These are phyloP conservation scores for Leishmania gerbilli DNA, from an alignment of 208 protist genomes.

Conservation along the genomic window DNA sequence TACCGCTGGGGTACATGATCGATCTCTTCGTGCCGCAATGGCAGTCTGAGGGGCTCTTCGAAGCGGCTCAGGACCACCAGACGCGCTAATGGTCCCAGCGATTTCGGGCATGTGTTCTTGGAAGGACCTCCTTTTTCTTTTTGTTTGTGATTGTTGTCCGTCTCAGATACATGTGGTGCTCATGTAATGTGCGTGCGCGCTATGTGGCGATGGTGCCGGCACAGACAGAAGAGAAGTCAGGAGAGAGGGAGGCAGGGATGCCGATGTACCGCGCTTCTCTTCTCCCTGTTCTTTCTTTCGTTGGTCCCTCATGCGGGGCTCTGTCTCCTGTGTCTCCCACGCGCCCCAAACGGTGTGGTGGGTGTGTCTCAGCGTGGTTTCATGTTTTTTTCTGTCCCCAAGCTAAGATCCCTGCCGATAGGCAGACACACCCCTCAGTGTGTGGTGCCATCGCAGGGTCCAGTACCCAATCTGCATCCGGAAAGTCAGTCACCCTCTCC, in stretches of 20 bases:
- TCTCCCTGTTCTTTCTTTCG: not conserved
- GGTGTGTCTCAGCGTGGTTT: no score
- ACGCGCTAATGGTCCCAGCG: not conserved
- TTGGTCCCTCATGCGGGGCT: not conserved
- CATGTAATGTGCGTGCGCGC: not conserved
- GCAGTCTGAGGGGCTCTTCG: conserved; percentile 62
- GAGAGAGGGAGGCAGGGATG: no score
- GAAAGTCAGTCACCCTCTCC: no score
- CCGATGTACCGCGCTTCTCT: not conserved
- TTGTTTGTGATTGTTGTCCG: not conserved
- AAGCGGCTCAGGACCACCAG: conserved; percentile 29
- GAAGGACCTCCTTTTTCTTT: not conserved
- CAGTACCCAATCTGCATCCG: no score
- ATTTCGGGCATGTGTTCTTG: not conserved
- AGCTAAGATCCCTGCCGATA: no score
- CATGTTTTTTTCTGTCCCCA: no score
- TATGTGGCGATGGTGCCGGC: not conserved
- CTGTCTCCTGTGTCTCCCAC: not conserved
- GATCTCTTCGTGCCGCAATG: conserved; percentile 72
- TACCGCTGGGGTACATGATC: conserved; percentile 75
- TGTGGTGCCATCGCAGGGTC: no score
- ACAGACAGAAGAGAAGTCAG: not conserved
- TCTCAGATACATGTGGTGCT: not conserved
- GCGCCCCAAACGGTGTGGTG: no score
- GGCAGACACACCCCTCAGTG: no score